Evolutionary conservation across 306 rosid species (phyloP).

Genomic region (Rosa persica): DNA sequence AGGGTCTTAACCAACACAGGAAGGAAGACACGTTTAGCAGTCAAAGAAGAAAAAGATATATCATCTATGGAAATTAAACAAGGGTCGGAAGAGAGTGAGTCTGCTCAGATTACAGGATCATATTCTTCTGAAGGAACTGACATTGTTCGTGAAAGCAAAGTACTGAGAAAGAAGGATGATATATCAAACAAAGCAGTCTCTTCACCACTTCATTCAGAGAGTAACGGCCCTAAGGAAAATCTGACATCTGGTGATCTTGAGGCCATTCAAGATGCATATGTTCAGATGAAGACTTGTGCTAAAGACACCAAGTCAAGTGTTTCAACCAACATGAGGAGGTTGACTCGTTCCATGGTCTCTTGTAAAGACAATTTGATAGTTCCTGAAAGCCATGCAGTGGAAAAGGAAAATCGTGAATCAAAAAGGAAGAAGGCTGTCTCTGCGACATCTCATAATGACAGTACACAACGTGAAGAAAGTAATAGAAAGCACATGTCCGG

Average conservation of each 20-base stretch:
- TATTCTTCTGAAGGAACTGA: conserved; percentile 5
- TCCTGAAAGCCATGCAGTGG: neutral
- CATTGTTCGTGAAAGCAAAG: neutral
- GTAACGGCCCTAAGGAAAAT: conserved; percentile 6
- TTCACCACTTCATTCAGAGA: conserved; percentile 12
- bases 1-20: neutral
- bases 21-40: conserved; percentile 10
- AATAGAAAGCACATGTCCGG: neutral
- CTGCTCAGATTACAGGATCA: conserved; percentile 1
- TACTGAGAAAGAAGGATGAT: conserved; percentile 9
- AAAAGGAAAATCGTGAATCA: conserved; percentile 5
- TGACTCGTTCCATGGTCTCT: neutral
- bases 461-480: neutral
- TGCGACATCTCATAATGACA: conserved; percentile 5
- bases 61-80: neutral
- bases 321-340: conserved; percentile 13
- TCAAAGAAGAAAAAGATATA: conserved; percentile 9
- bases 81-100: conserved; percentile 8
- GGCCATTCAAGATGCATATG: conserved; percentile 12
- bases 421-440: neutral
- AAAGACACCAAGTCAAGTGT: neutral
- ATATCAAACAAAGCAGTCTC: conserved; percentile 11
- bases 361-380: conserved; percentile 2
- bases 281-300: neutral
- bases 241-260: neutral